Evolutionary conservation across 495 filamentous ascomycete species (phyloP).

Genomic region (Pyrenopolyporus hunteri): DNA sequence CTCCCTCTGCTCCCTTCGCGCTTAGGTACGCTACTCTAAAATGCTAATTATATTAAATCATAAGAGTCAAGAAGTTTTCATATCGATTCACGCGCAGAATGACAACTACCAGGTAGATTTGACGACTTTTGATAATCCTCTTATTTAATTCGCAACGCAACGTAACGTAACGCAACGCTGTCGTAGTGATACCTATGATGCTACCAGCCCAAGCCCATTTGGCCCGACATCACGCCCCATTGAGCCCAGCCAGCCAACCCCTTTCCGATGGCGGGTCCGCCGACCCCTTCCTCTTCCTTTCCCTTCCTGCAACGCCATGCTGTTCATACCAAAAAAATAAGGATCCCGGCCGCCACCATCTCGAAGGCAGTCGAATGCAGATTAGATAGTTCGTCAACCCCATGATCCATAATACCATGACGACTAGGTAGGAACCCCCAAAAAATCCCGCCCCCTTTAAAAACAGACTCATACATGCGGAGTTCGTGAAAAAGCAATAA

Average conservation of each 20-base stretch:
- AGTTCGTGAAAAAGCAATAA: slow-evolving; percentile 11
- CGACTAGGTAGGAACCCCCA: slow-evolving; percentile 9
- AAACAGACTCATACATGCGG: slow-evolving; percentile 19
- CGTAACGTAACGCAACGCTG: too few relatives aligned
- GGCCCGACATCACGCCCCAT: not conserved
- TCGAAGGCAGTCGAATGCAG: slow-evolving; percentile 20
- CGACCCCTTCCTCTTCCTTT: not conserved
- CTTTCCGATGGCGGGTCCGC: not conserved
- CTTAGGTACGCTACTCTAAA: too few relatives aligned
- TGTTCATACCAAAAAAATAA: slow-evolving; percentile 11
- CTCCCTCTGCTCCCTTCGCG: too few relatives aligned
- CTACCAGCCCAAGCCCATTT: not conserved
- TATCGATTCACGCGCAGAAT: not conserved
- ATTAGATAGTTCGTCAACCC: slow-evolving; percentile 4
- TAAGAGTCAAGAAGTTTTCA: too few relatives aligned
- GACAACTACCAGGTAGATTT: not conserved
- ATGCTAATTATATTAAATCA: too few relatives aligned
- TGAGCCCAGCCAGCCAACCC: not conserved
- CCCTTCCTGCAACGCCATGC: slow-evolving; percentile 32
- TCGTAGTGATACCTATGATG: slow-evolving; percentile 5
- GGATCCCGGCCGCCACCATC: not conserved
- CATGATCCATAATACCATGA: slow-evolving; percentile 4
- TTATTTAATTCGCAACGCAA: not conserved
- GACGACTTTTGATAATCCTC: not conserved
- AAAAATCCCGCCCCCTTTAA: slow-evolving; percentile 3